Evolutionary conservation across 2,329 filamentous ascomycete genomes (phyloP), one percentile per base, ranked within the genome.

Genomic region (Exserohilum rostratum): DNA sequence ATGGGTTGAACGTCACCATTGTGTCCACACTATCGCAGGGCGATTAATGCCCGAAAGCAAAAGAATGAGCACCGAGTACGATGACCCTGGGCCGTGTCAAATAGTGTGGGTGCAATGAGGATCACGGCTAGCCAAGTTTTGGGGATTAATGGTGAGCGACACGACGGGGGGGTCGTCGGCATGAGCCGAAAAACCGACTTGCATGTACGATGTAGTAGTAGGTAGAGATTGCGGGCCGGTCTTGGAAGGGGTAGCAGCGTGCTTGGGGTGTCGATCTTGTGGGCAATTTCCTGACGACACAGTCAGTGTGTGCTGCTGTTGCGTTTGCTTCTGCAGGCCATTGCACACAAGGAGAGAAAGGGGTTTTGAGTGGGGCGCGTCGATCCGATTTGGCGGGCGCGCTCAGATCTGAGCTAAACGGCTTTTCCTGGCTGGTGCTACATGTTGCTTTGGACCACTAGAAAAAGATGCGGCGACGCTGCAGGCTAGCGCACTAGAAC

Each of bases 361-460:
- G 63, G 64, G 65, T 59, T 63, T 65, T 60, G 61, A 22, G 62
- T 70, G 69, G 68, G 67, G 66, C 67, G 46, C 37, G 61, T 33
- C 55, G 67, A 70, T 71, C 64, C 65, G 69, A 72, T 73, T 72
- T 64, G 67, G 60, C 52, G 42, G 27, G 64, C 57, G 57, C 57
- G 56, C 58, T 68, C 59, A 70, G 69, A 72, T 72, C 70, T 69
- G 33, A 59, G 48, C 56, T 50, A 60, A 72, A 73, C 69, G 69
- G 67, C 68, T 62, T 60, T 61, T 58, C 56, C 59, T 59, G 48
- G 53, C 54, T 66, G 60, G 58, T 66, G 68, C 68, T 66, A 66
- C 61, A 72, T 70, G 65, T 69, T 64, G 64, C 63, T 61, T 58
- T 59, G 50, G 46, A 34, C 53, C 49, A 55, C 50, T 54, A 25